Base-by-base conservation (phyloP, 176 grass and related monocot species). In the Pontederia crassipes region DNA sequence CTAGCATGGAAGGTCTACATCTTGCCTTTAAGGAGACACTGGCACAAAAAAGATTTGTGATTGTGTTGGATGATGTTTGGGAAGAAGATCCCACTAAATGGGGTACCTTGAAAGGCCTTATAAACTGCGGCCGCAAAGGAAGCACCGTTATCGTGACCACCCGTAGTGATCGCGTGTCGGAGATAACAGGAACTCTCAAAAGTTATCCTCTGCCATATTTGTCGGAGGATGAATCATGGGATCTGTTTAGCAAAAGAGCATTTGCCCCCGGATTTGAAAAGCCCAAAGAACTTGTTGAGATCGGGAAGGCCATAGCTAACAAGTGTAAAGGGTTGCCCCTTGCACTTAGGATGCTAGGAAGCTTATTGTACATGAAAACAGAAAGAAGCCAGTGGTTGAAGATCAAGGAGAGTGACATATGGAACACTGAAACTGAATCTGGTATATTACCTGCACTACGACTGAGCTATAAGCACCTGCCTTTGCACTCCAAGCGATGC, bases 401-500 rank as follows among this genome's bases (percentile, higher is more conserved):
- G 20, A 24, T 24, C 20, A 24, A 24, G 20, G 20, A 24, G 20
- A 24, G 20, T 24, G 20, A 24, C 20, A 24, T 24, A 24, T 24
- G 20, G 20, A 24, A 24, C 20, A 65, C 65, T 45, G 58, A 70
- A 15, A 11, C 10, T 11, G 8, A 11, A 58, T n/a, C 4, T 20
- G 54, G 20, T 28, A 58, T 58, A 1, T 20, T 13, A 28, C 55
- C 20, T 9, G 59, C 28, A 5, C 46, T 71, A 12, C 57, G 60
- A 20, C 50, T 80, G 17, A 80, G 77, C 28, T 80, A 80, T 68
- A 48, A 80, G 53, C 54, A 74, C 40, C 54, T 80, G 18, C 56
- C 70, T 14, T 54, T 62, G 1, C 11, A 80, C 28, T 17, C 18
- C 27, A 80, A 80, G 45, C 59, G 29, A 17, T 79, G 76, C 17